Evolutionary conservation across 176 grass and related monocot species (phyloP).

Genomic region (Tillandsia fasciculata): DNA sequence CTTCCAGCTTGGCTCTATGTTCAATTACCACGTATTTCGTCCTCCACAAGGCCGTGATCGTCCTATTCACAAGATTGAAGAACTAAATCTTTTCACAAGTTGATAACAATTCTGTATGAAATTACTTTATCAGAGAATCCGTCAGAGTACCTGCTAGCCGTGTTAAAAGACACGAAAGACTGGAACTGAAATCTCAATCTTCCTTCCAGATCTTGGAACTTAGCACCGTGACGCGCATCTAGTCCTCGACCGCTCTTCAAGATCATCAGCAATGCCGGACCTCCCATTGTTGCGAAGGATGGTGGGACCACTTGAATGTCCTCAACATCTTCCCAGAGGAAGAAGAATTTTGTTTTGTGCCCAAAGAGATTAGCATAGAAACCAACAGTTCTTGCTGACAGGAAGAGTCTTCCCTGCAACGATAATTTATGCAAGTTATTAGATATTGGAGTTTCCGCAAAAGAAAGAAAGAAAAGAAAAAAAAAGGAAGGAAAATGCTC

Average conservation of each 20-base stretch:
- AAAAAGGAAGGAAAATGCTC: too few species aligned
- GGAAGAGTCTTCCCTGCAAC: constrained; percentile 61
- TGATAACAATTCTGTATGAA: not conserved
- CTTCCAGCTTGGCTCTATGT: constrained; percentile 44
- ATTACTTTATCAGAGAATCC: not conserved
- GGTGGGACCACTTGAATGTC: constrained; percentile 56
- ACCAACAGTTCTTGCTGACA: constrained; percentile 73
- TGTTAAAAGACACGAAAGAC: constrained; percentile 76
- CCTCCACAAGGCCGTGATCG: constrained; percentile 72
- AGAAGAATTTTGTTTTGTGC: constrained; percentile 91
- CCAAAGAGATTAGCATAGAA: constrained; percentile 85
- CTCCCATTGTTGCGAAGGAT: constrained; percentile 57
- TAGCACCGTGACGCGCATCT: constrained; percentile 52
- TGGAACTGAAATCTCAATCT: constrained; percentile 84
- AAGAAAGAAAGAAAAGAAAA: too few species aligned
- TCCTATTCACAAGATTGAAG: constrained; percentile 21
- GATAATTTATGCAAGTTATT: not conserved
- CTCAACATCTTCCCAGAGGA: constrained; percentile 83
- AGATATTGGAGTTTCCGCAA: not conserved
- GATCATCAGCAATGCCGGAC: constrained; percentile 40
- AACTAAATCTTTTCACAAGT: not conserved
- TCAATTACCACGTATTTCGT: constrained; percentile 47
- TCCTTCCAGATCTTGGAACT: constrained; percentile 70
- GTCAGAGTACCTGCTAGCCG: constrained; percentile 36
- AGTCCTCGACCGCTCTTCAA: constrained; percentile 63